A percentile compares a stretch with the other conserved stretches of the same genome.
phyloP scores from a whole-genome alignment of 2,329 filamentous ascomycete genomes.

The Neopestalotiopsis sp. region DNA sequence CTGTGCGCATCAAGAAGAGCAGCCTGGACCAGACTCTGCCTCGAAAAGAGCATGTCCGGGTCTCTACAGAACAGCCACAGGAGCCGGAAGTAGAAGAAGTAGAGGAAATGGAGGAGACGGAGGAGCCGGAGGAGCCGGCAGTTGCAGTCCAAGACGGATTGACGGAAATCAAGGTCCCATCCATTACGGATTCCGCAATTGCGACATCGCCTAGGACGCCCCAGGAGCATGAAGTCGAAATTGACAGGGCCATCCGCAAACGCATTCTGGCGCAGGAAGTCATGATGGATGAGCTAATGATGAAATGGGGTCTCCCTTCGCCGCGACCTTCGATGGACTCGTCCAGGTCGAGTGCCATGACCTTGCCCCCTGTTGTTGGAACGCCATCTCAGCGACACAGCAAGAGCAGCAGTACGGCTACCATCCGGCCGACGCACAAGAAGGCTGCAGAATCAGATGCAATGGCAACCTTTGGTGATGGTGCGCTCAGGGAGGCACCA shows the following conservation, averaged over 20 bases:
- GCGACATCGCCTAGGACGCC: conserved; percentile 10
- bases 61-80: neutral
- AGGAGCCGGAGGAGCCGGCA: neutral
- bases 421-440: neutral
- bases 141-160: neutral
- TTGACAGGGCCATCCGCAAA: conserved; percentile 15
- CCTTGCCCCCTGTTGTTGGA: neutral
- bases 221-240: conserved; percentile 11
- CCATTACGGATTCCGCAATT: neutral
- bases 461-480: neutral
- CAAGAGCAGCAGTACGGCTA: neutral
- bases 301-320: conserved; percentile 17
- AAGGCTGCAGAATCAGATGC: neutral
- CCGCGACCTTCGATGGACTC: neutral
- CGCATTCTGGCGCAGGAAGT: conserved; percentile 20
- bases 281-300: conserved; percentile 21
- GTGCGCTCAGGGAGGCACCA: neutral
- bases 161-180: neutral
- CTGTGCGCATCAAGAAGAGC: conserved; percentile 13
- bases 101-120: too few relatives aligned
- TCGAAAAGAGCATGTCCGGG: neutral
- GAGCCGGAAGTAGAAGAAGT: neutral
- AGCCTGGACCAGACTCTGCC: neutral
- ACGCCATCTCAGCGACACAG: neutral
- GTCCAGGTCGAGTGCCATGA: neutral